phyloP scores from a whole-genome alignment of 139 green algal species.

The Auxenochlorella pyrenoidosa region DNA sequence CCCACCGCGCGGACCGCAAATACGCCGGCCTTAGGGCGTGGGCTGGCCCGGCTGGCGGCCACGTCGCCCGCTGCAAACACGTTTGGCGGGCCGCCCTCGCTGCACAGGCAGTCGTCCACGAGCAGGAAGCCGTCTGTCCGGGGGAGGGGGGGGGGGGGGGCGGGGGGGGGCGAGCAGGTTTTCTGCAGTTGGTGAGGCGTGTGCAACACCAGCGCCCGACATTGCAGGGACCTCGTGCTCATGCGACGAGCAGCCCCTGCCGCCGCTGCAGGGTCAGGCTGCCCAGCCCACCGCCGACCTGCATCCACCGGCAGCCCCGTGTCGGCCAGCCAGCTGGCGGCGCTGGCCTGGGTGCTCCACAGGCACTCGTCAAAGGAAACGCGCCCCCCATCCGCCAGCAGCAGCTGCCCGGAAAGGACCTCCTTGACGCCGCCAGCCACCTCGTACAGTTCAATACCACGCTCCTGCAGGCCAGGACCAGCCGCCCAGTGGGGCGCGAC shows the following conservation, averaged over 20 bases:
- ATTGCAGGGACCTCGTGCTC: background rate
- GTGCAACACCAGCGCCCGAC: background rate
- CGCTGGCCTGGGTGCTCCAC: conserved; percentile 93
- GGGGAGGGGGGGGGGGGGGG: too few relatives aligned
- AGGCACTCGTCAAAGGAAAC: conserved; percentile 86
- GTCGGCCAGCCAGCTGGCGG: conserved; percentile 74
- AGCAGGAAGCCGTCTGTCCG: conserved; percentile 89
- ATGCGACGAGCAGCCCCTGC: background rate
- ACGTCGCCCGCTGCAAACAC: conserved; percentile 96
- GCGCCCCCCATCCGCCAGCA: conserved; percentile 43
- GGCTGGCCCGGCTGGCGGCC: conserved; percentile 71
- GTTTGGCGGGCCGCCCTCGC: conserved; percentile 52
- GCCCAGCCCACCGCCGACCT: background rate
- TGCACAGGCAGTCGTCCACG: conserved; percentile 78
- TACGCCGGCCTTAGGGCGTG: conserved; percentile 97
- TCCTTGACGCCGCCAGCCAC: conserved; percentile 41
- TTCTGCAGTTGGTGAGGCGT: background rate
- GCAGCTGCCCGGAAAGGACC: conserved; percentile 53
- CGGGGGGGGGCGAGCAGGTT: background rate
- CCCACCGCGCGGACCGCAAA: conserved; percentile 92
- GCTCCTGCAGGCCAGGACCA: conserved; percentile 31
- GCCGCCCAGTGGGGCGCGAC: background rate
- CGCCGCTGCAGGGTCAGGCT: background rate
- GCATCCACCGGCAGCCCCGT: conserved; percentile 48
- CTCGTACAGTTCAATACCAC: conserved; percentile 51